A percentile compares a stretch with the other conserved stretches of the same genome.
Evolutionary conservation across 306 rosid species (phyloP).

Genomic region (Cucurbita moschata): DNA sequence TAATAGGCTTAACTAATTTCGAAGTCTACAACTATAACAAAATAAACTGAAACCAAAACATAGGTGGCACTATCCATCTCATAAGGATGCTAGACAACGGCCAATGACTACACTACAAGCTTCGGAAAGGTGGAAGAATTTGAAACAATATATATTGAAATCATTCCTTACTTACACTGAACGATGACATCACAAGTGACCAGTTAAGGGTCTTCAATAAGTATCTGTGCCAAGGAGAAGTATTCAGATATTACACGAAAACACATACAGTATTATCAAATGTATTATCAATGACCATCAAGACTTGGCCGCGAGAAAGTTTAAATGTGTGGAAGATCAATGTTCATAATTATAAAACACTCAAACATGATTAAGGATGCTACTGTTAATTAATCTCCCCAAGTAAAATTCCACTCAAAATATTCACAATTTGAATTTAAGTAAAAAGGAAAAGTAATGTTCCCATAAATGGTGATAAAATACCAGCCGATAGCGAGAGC

Average conservation of each 20-base stretch:
- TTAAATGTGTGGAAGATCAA: neutral
- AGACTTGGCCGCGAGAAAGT: neutral
- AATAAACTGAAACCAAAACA: neutral
- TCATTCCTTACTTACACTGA: conserved; percentile 38
- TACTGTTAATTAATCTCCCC: neutral
- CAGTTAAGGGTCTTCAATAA: conserved; percentile 56
- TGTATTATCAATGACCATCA: neutral
- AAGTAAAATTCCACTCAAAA: neutral
- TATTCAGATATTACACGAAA: neutral
- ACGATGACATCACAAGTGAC: conserved; percentile 79
- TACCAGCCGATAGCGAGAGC: neutral
- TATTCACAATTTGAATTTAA: neutral
- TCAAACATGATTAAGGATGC: neutral
- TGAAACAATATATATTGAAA: neutral
- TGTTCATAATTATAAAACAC: neutral
- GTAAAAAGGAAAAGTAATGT: neutral
- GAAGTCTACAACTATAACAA: neutral
- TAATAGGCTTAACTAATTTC: neutral
- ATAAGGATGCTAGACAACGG: neutral
- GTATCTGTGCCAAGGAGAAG: conserved; percentile 33
- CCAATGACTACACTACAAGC: neutral
- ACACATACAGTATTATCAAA: neutral
- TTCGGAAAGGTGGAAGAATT: neutral
- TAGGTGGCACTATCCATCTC: neutral
- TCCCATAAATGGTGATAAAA: neutral